Conservation (phyloP, 2,329 filamentous ascomycete species). For the Aspergillus chevalieri region DNA sequence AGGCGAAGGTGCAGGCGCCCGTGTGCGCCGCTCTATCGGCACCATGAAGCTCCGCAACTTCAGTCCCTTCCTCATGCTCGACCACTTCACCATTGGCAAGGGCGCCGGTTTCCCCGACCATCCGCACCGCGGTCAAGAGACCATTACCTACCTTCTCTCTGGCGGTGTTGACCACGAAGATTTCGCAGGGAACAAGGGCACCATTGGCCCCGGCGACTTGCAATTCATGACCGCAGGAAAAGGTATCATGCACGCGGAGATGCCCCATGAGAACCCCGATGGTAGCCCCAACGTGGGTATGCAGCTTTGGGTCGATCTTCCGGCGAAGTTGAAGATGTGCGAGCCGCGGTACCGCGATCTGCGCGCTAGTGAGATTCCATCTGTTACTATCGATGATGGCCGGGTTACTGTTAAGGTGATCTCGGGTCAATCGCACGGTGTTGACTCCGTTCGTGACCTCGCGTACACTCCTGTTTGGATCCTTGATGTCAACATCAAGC, state of each 20-base stretch:
- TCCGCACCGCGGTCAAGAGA: slow-evolving; percentile 74
- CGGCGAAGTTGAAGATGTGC: slow-evolving; percentile 71
- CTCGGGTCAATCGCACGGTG: slow-evolving; percentile 72
- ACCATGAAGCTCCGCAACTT: slow-evolving; percentile 78
- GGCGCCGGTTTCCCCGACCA: slow-evolving; percentile 90
- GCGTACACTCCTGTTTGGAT: slow-evolving; percentile 98
- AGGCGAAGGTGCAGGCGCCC: slow-evolving; percentile 79
- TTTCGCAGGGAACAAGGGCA: slow-evolving; percentile 79
- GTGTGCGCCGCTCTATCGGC: slow-evolving; percentile 80
- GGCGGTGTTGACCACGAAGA: slow-evolving; percentile 89
- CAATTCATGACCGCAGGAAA: slow-evolving; percentile 96
- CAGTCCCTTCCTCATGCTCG: slow-evolving; percentile 91
- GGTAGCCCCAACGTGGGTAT: slow-evolving; percentile 75
- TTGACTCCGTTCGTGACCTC: slow-evolving; percentile 81
- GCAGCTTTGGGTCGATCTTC: slow-evolving; percentile 94
- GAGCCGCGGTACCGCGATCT: slow-evolving; percentile 91
- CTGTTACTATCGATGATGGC: slow-evolving; percentile 62
- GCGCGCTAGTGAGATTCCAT: slow-evolving; percentile 69
- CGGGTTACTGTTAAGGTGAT: slow-evolving; percentile 84
- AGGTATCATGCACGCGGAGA: slow-evolving; percentile 92
- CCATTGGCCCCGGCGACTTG: slow-evolving; percentile 77
- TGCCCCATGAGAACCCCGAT: slow-evolving; percentile 74
- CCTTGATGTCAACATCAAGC: slow-evolving; percentile 72
- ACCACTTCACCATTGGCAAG: slow-evolving; percentile 76
- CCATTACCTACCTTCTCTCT: slow-evolving; percentile 81